Evolutionary conservation across 2,329 filamentous ascomycete species (phyloP).

Genomic region (Gaeumannomyces sp.): DNA sequence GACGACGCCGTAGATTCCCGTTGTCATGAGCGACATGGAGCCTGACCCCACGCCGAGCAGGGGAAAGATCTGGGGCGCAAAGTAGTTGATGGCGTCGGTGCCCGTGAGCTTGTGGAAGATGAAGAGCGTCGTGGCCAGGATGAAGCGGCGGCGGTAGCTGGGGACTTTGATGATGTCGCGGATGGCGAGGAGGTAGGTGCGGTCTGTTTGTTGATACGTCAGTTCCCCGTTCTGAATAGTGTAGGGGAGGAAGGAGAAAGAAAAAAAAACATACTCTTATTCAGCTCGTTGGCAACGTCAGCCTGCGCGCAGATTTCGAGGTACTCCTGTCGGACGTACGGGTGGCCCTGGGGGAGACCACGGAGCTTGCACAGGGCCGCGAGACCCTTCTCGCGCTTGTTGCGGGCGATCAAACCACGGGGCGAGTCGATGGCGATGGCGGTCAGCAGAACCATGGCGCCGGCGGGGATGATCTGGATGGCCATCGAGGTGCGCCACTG

Average conservation of each 20-base stretch:
- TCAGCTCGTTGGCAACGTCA: conserved; percentile 20
- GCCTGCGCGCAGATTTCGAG: conserved; percentile 30
- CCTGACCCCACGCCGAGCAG: conserved; percentile 30
- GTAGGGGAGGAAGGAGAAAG: neutral
- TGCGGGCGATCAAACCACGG: conserved; percentile 28
- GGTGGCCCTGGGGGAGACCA: conserved; percentile 30
- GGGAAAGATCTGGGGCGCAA: conserved; percentile 31
- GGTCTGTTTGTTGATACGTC: conserved; percentile 1
- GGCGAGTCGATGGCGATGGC: conserved; percentile 29
- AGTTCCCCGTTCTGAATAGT: neutral
- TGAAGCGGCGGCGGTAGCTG: conserved; percentile 21
- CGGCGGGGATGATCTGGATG: conserved; percentile 34
- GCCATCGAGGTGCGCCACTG: conserved; percentile 38
- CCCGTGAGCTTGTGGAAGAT: conserved; percentile 36
- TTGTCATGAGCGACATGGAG: conserved; percentile 28
- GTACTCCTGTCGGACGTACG: conserved; percentile 31
- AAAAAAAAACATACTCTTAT: neutral
- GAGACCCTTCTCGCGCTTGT: conserved; percentile 28
- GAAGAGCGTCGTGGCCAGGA: conserved; percentile 21
- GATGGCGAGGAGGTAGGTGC: conserved; percentile 14
- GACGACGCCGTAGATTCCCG: conserved; percentile 24
- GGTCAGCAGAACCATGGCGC: conserved; percentile 24
- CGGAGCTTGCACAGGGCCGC: conserved; percentile 32
- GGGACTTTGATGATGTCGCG: conserved; percentile 20
- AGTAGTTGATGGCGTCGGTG: conserved; percentile 34